Evolutionary conservation across 2,329 filamentous ascomycete genomes (phyloP), one percentile per base, ranked within the genome.

Genomic region (Colletotrichum euphorbiae): DNA sequence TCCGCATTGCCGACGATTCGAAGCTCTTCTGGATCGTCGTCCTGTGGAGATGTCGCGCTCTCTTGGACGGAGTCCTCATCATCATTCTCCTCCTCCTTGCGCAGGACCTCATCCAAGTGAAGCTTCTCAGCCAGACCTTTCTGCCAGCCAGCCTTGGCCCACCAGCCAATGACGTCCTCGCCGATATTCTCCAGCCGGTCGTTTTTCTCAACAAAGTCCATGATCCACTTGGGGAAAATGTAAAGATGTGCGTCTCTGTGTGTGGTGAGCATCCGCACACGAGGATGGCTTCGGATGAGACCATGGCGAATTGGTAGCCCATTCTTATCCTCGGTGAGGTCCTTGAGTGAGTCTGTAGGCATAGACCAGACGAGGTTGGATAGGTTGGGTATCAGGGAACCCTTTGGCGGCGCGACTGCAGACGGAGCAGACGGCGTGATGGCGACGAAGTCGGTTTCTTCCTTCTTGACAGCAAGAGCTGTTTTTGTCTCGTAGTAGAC

Each of bases 81-180:
- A n/a, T 81, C 77, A 1, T 77, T 59, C 77, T 77, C 66, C 76
- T 82, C 48, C 8, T 51, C 75, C 15, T 77, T 75, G 13, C 86
- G 83, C 56, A 96, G 83, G 4, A 95, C 86, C 50, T 90, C 84
- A 56, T 87, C 82, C 59, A 97, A 81, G 1, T 90, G 87, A 7
- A 98, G 84, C 78, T 97, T 98, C 58, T 91, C 88, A 0, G 87
- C 88, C 3, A 98, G 83, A 0, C 93, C 92, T 3, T 87, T 84
- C 78, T 98, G 94, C 96, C 96, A 99, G 62, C 90, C 90, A 1
- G 95, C 90, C 78, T 98, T 98, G 38, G 94, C 93, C 94, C 94
- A 97, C 92, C 93, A 97, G 6, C 94, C 94, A 15, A 98, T 84
- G 6, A 98, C 89, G 75, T 98, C 95, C 77, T 98, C 95, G 36